These are phyloP conservation scores for Pseudopyrenochaeta lycopersici DNA, from an alignment of 2,329 filamentous ascomycete species.

Conservation along the genomic window DNA sequence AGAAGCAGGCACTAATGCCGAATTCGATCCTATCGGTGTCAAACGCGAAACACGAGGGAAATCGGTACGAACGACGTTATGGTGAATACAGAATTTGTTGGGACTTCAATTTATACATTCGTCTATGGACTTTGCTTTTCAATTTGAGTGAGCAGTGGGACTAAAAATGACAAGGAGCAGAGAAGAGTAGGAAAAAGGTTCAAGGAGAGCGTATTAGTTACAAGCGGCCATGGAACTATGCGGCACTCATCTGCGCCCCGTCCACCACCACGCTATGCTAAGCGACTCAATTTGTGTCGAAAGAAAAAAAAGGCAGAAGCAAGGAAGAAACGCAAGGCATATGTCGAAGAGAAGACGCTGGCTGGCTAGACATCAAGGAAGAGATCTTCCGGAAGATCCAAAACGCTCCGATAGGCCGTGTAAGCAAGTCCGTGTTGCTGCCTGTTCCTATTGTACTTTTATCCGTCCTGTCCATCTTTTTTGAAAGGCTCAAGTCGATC, in stretches of 20 bases:
- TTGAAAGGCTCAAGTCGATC: constrained; percentile 38
- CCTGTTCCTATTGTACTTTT: constrained; percentile 42
- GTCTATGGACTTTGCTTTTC: not conserved
- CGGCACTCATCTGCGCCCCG: constrained; percentile 10
- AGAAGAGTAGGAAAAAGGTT: not conserved
- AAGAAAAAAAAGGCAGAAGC: constrained; percentile 5
- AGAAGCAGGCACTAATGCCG: too few relatives aligned
- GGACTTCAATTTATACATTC: not conserved
- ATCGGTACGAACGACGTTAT: too few relatives aligned
- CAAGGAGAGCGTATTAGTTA: constrained; percentile 11
- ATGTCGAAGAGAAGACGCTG: constrained; percentile 11
- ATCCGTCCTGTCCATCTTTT: constrained; percentile 34
- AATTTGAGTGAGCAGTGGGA: not conserved
- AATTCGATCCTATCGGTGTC: too few relatives aligned
- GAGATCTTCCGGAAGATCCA: constrained; percentile 26
- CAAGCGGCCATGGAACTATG: constrained; percentile 11
- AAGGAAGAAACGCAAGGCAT: constrained; percentile 12
- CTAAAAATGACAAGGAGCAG: constrained; percentile 5
- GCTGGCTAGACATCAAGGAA: constrained; percentile 18
- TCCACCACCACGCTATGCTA: constrained; percentile 13
- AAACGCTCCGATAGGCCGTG: constrained; percentile 24
- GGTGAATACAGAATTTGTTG: not conserved
- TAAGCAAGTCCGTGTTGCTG: constrained; percentile 28
- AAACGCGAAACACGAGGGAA: too few relatives aligned
- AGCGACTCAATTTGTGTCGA: constrained; percentile 22